These are phyloP conservation scores for Neoscytalidium dimidiatum DNA, from an alignment of 2,329 filamentous ascomycete species.

Conservation along the genomic window DNA sequence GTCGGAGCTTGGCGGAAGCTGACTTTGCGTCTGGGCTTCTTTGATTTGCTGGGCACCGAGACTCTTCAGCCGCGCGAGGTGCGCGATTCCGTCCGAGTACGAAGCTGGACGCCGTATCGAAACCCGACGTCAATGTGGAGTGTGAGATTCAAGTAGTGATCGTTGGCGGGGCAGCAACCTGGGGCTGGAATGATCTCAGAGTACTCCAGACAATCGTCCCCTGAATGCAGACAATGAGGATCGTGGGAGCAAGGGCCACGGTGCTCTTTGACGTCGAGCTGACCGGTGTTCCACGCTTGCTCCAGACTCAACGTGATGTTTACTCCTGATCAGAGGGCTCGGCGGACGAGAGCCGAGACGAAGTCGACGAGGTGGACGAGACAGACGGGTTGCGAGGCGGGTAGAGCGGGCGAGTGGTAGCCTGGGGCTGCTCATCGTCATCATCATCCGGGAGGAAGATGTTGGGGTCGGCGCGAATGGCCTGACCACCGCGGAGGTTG, in stretches of 20 bases:
- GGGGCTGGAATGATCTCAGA: slow-evolving; percentile 38
- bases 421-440: not conserved
- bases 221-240: slow-evolving; percentile 34
- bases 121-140: slow-evolving; percentile 37
- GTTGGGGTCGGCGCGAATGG: slow-evolving; percentile 14
- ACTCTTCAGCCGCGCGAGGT: slow-evolving; percentile 28
- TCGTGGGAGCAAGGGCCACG: slow-evolving; percentile 39
- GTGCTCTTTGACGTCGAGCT: slow-evolving; percentile 34
- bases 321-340: slow-evolving; percentile 11
- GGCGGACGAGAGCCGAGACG: not conserved
- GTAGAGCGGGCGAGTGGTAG: slow-evolving; percentile 4
- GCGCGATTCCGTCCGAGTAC: slow-evolving; percentile 24
- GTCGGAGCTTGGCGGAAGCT: slow-evolving; percentile 38
- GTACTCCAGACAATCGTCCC: slow-evolving; percentile 30
- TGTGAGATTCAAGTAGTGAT: slow-evolving; percentile 6
- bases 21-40: slow-evolving; percentile 21
- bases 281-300: not conserved
- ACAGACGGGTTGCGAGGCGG: slow-evolving; percentile 10
- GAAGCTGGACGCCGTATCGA: slow-evolving; percentile 34
- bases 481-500: slow-evolving; percentile 20
- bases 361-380: slow-evolving; percentile 11
- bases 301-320: not conserved
- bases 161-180: slow-evolving; percentile 22
- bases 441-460: slow-evolving; percentile 13
- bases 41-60: slow-evolving; percentile 26